These are phyloP conservation scores for Periconia digitata DNA, from an alignment of 2,329 filamentous ascomycete genomes.

Conservation along the genomic window DNA sequence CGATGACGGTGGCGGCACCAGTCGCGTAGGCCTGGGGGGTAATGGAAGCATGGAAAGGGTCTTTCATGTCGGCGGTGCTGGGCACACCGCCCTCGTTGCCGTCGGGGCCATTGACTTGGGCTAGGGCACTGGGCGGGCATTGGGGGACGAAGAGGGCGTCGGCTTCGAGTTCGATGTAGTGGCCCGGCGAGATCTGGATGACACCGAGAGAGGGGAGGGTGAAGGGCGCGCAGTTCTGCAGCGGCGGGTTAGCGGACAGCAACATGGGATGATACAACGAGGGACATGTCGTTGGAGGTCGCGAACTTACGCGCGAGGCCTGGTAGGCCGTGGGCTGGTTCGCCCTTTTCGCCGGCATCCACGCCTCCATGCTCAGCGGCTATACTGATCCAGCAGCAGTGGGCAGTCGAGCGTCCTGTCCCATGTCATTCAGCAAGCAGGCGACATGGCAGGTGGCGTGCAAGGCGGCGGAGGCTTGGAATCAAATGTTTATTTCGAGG, in stretches of 20 bases:
- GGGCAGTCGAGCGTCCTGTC: slow-evolving; percentile 20
- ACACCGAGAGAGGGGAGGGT: slow-evolving; percentile 62
- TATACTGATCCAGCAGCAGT: slow-evolving; percentile 40
- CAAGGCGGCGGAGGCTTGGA: neutral
- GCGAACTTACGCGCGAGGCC: slow-evolving; percentile 31
- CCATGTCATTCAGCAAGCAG: slow-evolving; percentile 29
- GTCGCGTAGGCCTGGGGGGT: slow-evolving; percentile 93
- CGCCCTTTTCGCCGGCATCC: slow-evolving; percentile 24
- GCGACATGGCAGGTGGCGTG: slow-evolving; percentile 16
- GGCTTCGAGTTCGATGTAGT: slow-evolving; percentile 61
- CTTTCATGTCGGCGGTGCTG: slow-evolving; percentile 67
- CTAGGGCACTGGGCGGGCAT: slow-evolving; percentile 49
- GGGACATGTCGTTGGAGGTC: neutral
- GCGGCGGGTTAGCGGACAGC: slow-evolving; percentile 22
- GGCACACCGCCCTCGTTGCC: slow-evolving; percentile 45
- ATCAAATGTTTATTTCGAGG: too few relatives aligned
- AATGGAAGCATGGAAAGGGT: slow-evolving; percentile 91
- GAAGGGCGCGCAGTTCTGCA: slow-evolving; percentile 62
- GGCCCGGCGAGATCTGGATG: slow-evolving; percentile 55
- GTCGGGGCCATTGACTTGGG: slow-evolving; percentile 39
- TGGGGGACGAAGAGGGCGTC: slow-evolving; percentile 62
- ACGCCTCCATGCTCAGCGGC: slow-evolving; percentile 33
- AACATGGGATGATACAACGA: too few relatives aligned
- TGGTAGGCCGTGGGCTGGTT: slow-evolving; percentile 30
- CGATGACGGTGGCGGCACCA: slow-evolving; percentile 84